Base-by-base conservation (phyloP, 2,329 filamentous ascomycete species). In the Curvularia sp. region DNA sequence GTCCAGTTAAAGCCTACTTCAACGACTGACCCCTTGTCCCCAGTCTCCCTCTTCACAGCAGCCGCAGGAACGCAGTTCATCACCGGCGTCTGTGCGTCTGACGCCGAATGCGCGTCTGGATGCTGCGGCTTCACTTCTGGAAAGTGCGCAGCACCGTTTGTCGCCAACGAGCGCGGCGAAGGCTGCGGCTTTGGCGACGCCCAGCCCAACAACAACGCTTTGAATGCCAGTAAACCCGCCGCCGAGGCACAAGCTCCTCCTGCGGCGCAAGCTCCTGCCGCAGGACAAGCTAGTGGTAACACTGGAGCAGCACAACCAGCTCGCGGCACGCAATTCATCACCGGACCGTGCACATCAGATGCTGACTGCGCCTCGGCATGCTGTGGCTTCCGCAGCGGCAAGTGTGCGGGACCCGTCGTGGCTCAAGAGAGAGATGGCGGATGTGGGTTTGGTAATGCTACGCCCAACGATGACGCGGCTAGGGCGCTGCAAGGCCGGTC, bases 351-450 rank as follows among this genome's bases (percentile, higher is more conserved):
- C 48, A 61, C 65, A 2, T 72, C 73, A 4, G 76, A 78, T 52
- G 75, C 76, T 5, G 76, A 78, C 57, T 79, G 77, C 48, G 75
- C 74, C 3, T 71, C 72, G 20, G 71, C 67, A 13, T 78, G 76
- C 63, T 78, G 76, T 61, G 76, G 73, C 1, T 75, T 75, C 55
- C 71, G 71, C 12, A 60, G 59, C 44, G 72, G 72, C 12, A 72
- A 70, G 46, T 73, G 71, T 51, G 71, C 71, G 4, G 72, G 77
- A 3, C 58, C 72, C 2, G 64, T 74, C 1, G 64, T 75, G 8
- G 75, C 75, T 8, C 73, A 75, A 50, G 69, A 76, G 39, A 57
- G 74, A 15, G 74, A 77, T 65, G 74, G 73, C 12, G 75, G 75
- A 0, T 78, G 75, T 61, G 75, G 75, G 1, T 75, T 74, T 52